A percentile compares a stretch with the other conserved stretches of the same genome.
These are phyloP conservation scores for Aspergillus uvarum DNA, from an alignment of 2,329 filamentous ascomycete species.

Conservation along the genomic window DNA sequence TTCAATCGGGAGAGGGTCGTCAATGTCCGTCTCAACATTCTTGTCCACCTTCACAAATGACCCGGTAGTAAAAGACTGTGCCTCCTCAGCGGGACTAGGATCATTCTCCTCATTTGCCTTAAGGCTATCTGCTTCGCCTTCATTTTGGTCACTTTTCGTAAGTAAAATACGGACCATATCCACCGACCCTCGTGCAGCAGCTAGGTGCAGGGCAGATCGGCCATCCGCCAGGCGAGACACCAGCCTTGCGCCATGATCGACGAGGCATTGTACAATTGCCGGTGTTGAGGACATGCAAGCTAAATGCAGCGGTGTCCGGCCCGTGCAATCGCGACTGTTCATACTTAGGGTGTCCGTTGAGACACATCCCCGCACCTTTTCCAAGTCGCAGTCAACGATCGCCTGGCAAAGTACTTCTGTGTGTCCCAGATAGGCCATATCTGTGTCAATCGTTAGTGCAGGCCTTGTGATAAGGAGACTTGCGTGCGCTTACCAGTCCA, in stretches of 20 bases:
- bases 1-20: slow-evolving; percentile 49
- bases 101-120: slow-evolving; percentile 27
- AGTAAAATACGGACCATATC: slow-evolving; percentile 73
- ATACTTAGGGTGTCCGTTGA: slow-evolving; percentile 68
- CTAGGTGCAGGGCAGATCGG: slow-evolving; percentile 77
- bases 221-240: slow-evolving; percentile 76
- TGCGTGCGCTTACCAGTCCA: slow-evolving; percentile 59
- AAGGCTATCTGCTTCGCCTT: slow-evolving; percentile 33
- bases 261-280: slow-evolving; percentile 68
- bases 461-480: too few relatives aligned
- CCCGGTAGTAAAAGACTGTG: slow-evolving; percentile 57
- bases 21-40: slow-evolving; percentile 24
- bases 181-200: slow-evolving; percentile 65
- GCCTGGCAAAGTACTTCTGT: slow-evolving; percentile 75
- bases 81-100: slow-evolving; percentile 44
- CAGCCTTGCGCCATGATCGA: slow-evolving; percentile 70
- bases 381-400: slow-evolving; percentile 71
- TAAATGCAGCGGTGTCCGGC: slow-evolving; percentile 75
- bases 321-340: slow-evolving; percentile 74
- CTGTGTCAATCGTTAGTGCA: slow-evolving; percentile 33
- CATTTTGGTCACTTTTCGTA: slow-evolving; percentile 69
- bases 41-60: slow-evolving; percentile 68
- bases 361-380: slow-evolving; percentile 69
- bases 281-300: slow-evolving; percentile 68
- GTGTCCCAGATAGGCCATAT: slow-evolving; percentile 85